These are phyloP conservation scores for Musa itinerans DNA, from an alignment of 176 grass and related monocot genomes.

Conservation along the genomic window DNA sequence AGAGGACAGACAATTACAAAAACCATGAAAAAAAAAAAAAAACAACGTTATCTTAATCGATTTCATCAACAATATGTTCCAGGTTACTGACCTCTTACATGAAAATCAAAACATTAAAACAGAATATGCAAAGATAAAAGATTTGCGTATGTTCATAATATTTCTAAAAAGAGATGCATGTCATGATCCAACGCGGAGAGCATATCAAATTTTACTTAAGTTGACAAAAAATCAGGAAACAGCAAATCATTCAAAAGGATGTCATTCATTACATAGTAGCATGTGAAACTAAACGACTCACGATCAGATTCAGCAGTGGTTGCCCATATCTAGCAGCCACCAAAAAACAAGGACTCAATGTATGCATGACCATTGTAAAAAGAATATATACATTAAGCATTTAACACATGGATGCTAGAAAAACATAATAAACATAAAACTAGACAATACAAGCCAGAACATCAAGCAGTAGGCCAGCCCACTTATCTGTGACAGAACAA, in stretches of 20 bases:
- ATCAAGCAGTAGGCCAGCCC: no score
- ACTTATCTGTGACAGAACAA: no score
- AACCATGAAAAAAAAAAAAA: neutral
- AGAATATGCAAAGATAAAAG: neutral
- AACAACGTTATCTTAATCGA: no score
- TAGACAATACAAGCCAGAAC: neutral
- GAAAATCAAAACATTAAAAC: neutral
- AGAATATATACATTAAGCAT: neutral
- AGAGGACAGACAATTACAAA: conserved; percentile 6
- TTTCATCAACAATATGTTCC: neutral
- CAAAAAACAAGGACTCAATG: neutral
- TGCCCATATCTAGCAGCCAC: neutral
- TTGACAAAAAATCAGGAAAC: neutral
- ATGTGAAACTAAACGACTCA: neutral
- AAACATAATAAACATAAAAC: neutral
- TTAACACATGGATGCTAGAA: neutral
- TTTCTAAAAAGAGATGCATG: neutral
- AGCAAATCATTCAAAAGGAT: neutral
- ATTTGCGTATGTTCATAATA: neutral
- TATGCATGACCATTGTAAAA: no score
- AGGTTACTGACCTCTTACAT: neutral
- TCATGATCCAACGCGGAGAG: neutral
- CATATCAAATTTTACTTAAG: neutral
- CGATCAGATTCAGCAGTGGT: neutral
- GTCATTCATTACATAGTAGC: neutral